Percentiles rank a stretch among this genome's conserved stretches.
These are phyloP conservation scores for Haplographium delicatum DNA, from an alignment of 495 filamentous ascomycete genomes.

Conservation along the genomic window DNA sequence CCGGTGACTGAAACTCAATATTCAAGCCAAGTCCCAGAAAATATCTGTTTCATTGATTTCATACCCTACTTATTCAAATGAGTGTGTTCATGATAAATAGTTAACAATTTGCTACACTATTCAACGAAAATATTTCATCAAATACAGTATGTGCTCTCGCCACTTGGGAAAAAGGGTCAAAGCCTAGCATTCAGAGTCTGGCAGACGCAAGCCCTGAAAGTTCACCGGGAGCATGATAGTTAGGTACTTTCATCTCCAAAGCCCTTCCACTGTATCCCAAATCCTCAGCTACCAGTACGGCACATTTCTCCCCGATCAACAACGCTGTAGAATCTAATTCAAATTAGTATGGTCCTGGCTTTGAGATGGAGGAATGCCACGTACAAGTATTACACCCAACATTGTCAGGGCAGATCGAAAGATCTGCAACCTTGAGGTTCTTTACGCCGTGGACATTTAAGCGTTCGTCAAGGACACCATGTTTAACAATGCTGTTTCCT, in stretches of 20 bases:
- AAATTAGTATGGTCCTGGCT: not conserved
- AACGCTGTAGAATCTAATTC: slow-evolving; percentile 56
- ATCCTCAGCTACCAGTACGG: slow-evolving; percentile 66
- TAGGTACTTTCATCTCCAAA: slow-evolving; percentile 66
- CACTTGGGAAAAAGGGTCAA: too few relatives aligned
- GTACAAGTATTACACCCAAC: slow-evolving; percentile 73
- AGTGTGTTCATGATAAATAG: too few relatives aligned
- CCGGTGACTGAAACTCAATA: too few relatives aligned
- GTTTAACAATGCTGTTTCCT: slow-evolving; percentile 74
- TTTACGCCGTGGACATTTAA: slow-evolving; percentile 78
- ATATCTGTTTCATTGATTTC: too few relatives aligned
- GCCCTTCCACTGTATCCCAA: slow-evolving; percentile 69
- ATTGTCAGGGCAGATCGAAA: slow-evolving; percentile 78
- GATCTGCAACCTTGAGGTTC: slow-evolving; percentile 75
- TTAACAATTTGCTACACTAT: too few relatives aligned
- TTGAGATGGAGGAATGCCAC: not conserved
- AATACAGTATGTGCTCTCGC: too few relatives aligned
- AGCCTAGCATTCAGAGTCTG: slow-evolving; percentile 11
- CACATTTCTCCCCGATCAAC: slow-evolving; percentile 79
- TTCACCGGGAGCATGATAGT: slow-evolving; percentile 55
- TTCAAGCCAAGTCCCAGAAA: too few relatives aligned
- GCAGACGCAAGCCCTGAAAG: slow-evolving; percentile 11
- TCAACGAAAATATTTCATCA: too few relatives aligned
- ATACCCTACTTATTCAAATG: too few relatives aligned
- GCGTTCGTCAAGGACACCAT: slow-evolving; percentile 74